phyloP scores from a whole-genome alignment of 176 grass and related monocot genomes.

The Eragrostis nindensis region DNA sequence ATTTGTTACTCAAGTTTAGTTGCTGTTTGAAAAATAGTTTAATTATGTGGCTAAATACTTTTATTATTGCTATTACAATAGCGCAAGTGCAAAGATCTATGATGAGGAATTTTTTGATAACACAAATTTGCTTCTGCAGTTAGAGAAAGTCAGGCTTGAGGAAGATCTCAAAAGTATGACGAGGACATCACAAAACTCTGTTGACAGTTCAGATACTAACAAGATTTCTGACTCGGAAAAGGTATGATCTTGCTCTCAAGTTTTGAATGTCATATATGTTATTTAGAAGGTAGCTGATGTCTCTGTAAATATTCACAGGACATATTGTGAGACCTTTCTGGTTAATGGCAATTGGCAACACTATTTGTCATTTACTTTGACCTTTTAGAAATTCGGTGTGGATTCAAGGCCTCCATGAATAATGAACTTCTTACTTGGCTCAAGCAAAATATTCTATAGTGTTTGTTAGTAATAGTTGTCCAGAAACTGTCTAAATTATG shows the following conservation, averaged over 20 bases:
- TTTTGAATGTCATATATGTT: background rate
- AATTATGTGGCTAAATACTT: background rate
- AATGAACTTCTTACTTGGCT: slow-evolving; percentile 8
- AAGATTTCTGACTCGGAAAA: slow-evolving; percentile 39
- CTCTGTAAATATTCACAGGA: slow-evolving; percentile 6
- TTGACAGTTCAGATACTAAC: slow-evolving; percentile 40
- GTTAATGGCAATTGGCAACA: background rate
- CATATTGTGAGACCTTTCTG: background rate
- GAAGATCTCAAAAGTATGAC: slow-evolving; percentile 44
- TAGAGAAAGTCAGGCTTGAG: slow-evolving; percentile 68
- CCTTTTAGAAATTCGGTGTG: slow-evolving; percentile 20
- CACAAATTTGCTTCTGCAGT: slow-evolving; percentile 49
- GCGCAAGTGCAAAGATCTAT: slow-evolving; percentile 12
- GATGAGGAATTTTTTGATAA: slow-evolving; percentile 14
- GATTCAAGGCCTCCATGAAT: background rate
- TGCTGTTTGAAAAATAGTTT: background rate
- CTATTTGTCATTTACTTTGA: slow-evolving; percentile 13
- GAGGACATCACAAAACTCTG: slow-evolving; percentile 47
- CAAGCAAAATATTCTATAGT: slow-evolving; percentile 10
- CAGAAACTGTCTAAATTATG: background rate
- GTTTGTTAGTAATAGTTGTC: slow-evolving; percentile 30
- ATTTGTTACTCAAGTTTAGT: slow-evolving; percentile 13
- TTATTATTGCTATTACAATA: background rate
- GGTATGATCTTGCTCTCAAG: slow-evolving; percentile 42
- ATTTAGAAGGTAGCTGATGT: slow-evolving; percentile 5